Conservation (phyloP, 495 filamentous ascomycete species). For the Talaromyces thailandensis region DNA sequence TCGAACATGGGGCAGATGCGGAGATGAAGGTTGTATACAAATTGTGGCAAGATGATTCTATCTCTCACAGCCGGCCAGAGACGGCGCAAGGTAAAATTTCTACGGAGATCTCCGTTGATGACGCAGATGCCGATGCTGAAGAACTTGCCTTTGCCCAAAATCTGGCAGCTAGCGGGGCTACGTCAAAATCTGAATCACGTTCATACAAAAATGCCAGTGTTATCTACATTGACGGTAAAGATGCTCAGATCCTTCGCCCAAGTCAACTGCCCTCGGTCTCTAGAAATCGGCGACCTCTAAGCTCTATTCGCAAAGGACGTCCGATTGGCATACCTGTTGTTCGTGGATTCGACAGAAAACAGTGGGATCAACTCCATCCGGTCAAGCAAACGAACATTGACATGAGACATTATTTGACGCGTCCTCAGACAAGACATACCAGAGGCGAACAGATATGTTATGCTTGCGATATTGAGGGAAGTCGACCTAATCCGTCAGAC, state of each 20-base stretch:
- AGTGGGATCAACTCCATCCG: conserved; percentile 71
- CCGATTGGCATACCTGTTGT: conserved; percentile 79
- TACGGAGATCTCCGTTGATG: conserved; percentile 6
- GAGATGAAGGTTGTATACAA: conserved; percentile 82
- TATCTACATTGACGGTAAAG: conserved; percentile 66
- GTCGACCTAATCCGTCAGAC: conserved; percentile 71
- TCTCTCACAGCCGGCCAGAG: conserved; percentile 19
- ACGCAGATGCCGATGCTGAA: conserved; percentile 4
- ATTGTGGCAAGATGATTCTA: conserved; percentile 59
- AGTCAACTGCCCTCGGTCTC: conserved; percentile 73
- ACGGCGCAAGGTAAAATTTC: conserved; percentile 14
- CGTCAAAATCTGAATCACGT: conserved; percentile 22
- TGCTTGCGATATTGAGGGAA: conserved; percentile 47
- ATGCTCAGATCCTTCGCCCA: conserved; percentile 74
- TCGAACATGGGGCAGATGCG: conserved; percentile 81
- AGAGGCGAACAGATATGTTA: conserved; percentile 33
- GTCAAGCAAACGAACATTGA: conserved; percentile 40
- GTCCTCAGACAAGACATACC: conserved; percentile 21
- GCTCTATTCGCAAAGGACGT: conserved; percentile 74
- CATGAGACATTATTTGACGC: conserved; percentile 40
- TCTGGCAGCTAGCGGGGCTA: conserved; percentile 32
- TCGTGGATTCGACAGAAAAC: conserved; percentile 69
- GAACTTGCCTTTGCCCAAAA: conserved; percentile 20
- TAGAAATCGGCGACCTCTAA: conserved; percentile 66
- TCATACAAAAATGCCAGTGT: conserved; percentile 64